These are phyloP conservation scores for Hypomyces rosellus DNA, from an alignment of 2,329 filamentous ascomycete species.

Conservation along the genomic window DNA sequence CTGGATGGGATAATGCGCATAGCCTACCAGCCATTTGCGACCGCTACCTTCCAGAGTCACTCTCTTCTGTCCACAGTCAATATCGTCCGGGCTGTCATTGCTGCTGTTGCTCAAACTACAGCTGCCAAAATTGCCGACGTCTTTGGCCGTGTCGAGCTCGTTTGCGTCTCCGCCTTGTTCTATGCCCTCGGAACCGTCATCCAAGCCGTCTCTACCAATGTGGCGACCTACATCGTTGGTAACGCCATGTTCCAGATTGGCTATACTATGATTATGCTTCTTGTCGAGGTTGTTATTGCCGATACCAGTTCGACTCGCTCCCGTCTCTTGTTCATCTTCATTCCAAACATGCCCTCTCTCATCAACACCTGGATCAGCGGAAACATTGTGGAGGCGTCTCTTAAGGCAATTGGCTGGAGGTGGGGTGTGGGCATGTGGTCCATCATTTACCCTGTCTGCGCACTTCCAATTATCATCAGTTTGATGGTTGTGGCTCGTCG, in stretches of 20 bases:
- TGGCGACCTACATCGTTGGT: constrained; percentile 50
- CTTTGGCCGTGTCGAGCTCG: constrained; percentile 54
- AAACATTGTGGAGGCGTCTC: constrained; percentile 44
- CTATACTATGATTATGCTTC: constrained; percentile 54
- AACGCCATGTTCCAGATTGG: constrained; percentile 57
- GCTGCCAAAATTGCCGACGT: constrained; percentile 56
- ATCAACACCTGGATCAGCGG: constrained; percentile 62
- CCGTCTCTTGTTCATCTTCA: constrained; percentile 59
- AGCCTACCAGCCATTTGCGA: constrained; percentile 50
- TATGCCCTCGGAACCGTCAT: constrained; percentile 53
- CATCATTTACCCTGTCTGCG: constrained; percentile 55
- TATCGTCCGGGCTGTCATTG: constrained; percentile 52
- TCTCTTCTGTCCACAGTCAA: constrained; percentile 52
- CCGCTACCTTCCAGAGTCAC: constrained; percentile 43
- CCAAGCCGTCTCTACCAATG: constrained; percentile 43
- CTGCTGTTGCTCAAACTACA: constrained; percentile 51
- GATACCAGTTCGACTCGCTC: constrained; percentile 58
- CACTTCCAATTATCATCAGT: constrained; percentile 49
- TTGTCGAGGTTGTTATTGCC: constrained; percentile 58
- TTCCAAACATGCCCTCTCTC: constrained; percentile 54
- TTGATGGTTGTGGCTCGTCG: constrained; percentile 45
- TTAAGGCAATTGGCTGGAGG: constrained; percentile 45
- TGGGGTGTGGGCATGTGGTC: constrained; percentile 62
- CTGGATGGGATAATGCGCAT: constrained; percentile 52
- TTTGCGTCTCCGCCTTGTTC: constrained; percentile 53